Conservation (phyloP, 2,329 filamentous ascomycete species). For the Fusarium brevicatenulatum region DNA sequence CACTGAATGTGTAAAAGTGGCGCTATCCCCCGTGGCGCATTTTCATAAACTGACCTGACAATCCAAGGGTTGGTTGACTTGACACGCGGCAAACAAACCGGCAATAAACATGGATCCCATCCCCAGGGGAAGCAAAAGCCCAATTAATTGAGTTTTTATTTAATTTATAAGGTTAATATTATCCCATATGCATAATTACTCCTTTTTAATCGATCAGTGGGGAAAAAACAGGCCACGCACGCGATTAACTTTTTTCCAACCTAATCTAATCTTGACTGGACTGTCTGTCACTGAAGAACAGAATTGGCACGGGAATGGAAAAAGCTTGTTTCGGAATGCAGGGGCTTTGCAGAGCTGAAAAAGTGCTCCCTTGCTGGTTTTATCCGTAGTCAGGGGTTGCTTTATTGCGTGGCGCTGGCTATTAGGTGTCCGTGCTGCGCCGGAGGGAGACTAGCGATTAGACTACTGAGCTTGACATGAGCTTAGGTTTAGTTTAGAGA, state of each 20-base stretch:
- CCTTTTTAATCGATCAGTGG: background rate
- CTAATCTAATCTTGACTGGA: background rate
- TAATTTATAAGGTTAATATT: background rate
- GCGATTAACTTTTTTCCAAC: background rate
- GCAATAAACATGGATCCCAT: background rate
- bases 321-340: conserved; percentile 10
- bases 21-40: background rate
- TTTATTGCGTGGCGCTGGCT: background rate
- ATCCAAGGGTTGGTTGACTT: background rate
- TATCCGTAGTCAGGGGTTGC: background rate
- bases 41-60: background rate
- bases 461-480: background rate
- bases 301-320: background rate
- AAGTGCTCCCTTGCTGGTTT: conserved; percentile 1
- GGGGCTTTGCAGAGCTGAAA: background rate
- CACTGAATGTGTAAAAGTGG: background rate
- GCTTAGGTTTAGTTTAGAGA: background rate
- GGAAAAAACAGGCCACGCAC: background rate
- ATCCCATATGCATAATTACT: background rate
- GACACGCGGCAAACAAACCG: background rate
- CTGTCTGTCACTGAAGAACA: background rate
- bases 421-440: background rate
- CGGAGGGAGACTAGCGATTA: background rate
- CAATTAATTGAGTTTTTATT: background rate
- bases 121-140: background rate